A percentile compares a stretch with the other conserved stretches of the same genome.
Conservation (phyloP, 164 flowering plant species). For the Annona squamosa region DNA sequence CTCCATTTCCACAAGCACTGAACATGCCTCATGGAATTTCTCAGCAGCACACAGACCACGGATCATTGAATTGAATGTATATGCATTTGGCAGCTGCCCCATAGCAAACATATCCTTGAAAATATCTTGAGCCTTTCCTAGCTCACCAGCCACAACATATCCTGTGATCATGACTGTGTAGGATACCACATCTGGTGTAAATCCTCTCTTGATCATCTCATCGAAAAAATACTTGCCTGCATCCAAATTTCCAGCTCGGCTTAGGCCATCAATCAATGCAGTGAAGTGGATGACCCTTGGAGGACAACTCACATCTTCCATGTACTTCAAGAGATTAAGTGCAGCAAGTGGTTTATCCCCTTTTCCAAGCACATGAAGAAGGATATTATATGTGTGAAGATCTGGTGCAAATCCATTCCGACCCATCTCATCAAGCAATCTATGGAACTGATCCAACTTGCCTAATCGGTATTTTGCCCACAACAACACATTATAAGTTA, state of each 20-base stretch:
- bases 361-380: constrained; percentile 75
- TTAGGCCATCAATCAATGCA: constrained; percentile 78
- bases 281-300: constrained; percentile 83
- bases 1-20: constrained; percentile 77
- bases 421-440: constrained; percentile 70
- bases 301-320: constrained; percentile 63
- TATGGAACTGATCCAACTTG: constrained; percentile 53
- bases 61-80: constrained; percentile 87
- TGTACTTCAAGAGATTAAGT: constrained; percentile 59
- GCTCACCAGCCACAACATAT: constrained; percentile 51
- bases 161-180: constrained; percentile 88
- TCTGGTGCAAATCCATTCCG: constrained; percentile 60
- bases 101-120: constrained; percentile 63
- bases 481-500: constrained; percentile 72
- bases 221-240: constrained; percentile 74
- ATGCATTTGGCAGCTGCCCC: constrained; percentile 83
- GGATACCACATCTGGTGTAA: constrained; percentile 74
- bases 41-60: constrained; percentile 73
- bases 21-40: constrained; percentile 61
- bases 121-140: constrained; percentile 56
- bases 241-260: constrained; percentile 80
- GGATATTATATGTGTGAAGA: constrained; percentile 69
- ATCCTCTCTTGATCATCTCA: constrained; percentile 61
- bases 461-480: constrained; percentile 66
- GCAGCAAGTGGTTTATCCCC: constrained; percentile 68